Base-by-base conservation (phyloP, 2,329 filamentous ascomycete species). In the Chaetomiaceae sp. region DNA sequence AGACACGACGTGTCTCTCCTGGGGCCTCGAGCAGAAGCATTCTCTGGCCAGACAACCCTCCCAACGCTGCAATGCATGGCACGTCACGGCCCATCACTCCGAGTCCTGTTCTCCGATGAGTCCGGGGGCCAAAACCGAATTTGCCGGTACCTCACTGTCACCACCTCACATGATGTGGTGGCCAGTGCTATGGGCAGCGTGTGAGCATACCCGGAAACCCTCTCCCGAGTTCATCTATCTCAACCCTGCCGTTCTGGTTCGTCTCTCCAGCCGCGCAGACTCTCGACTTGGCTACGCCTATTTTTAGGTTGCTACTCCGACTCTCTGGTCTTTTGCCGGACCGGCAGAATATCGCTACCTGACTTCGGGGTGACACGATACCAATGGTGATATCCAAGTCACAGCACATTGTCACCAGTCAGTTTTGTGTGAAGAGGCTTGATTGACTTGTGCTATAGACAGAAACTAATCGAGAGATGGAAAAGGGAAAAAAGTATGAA, bases 401-500 rank as follows among this genome's bases (percentile, higher is more conserved):
- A n/a, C n/a, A n/a, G n/a, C n/a, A n/a, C n/a, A n/a, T n/a, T n/a
- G n/a, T 39, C 55, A 42, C 34, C 11, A 20, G 31, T 22, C 27
- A 31, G 27, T 31, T 19, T 51, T 53, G 33, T 55, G 55, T 62
- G 46, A 56, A n/a, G 57, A 57, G 60, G 62, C 64, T 65, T 66
- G 65, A 65, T 65, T 66, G 65, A 64, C 64, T 64, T 64, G 59
- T 60, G 59, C 54, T 56, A 59, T 42, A 59, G 25, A 48, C 42
- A 59, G 51, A 36, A 27, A 39, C 27, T 22, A 53, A 31, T 44
- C 33, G 45, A 48, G 38, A 33, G 25, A 27, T 27, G 25, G 38
- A 52, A 20, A 51, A 27, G 9, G 23, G 46, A 44, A 47, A 55
- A 48, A 53, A 39, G 33, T 33, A 45, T 6, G 37, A 36, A 39